Conservation (phyloP, 179 eudicot species). For the Amaranthus tricolor region DNA sequence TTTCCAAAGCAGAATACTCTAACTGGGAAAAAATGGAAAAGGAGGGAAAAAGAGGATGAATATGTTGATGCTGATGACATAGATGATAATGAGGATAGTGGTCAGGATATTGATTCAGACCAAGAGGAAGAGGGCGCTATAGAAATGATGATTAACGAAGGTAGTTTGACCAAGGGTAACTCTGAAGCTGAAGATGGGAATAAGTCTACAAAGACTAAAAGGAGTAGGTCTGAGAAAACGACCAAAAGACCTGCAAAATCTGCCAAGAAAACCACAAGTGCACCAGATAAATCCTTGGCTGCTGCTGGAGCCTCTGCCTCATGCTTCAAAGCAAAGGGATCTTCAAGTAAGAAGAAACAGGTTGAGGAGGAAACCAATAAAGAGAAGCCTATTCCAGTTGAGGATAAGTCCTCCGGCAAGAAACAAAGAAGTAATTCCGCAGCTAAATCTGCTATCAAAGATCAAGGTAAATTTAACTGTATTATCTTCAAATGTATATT, state of each 20-base stretch:
- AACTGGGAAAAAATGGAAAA: slow-evolving; percentile 35
- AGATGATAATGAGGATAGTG: slow-evolving; percentile 47
- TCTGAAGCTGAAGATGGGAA: slow-evolving; percentile 41
- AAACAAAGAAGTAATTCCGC: slow-evolving; percentile 53
- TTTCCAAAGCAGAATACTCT: slow-evolving; percentile 35
- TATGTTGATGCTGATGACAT: slow-evolving; percentile 44
- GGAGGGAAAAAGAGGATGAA: slow-evolving; percentile 39
- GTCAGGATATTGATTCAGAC: slow-evolving; percentile 43
- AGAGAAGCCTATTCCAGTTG: slow-evolving; percentile 29
- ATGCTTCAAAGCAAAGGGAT: slow-evolving; percentile 46
- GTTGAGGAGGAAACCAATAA: slow-evolving; percentile 47
- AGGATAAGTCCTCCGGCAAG: slow-evolving; percentile 42
- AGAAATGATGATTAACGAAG: slow-evolving; percentile 33
- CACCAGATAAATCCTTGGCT: slow-evolving; percentile 37
- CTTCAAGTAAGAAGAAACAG: slow-evolving; percentile 63
- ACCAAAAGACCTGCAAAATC: slow-evolving; percentile 44
- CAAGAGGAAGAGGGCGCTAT: slow-evolving; percentile 43
- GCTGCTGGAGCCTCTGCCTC: slow-evolving; percentile 44
- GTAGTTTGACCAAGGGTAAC: slow-evolving; percentile 47
- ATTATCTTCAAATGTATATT: background rate
- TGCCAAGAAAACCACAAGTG: slow-evolving; percentile 35
- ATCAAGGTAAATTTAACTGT: slow-evolving; percentile 42
- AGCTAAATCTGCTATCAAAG: slow-evolving; percentile 43
- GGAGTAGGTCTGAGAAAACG: slow-evolving; percentile 39
- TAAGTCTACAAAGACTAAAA: slow-evolving; percentile 41